Evolutionary conservation across 2,329 filamentous ascomycete genomes (phyloP).

Genomic region (Leptographium flavum): DNA sequence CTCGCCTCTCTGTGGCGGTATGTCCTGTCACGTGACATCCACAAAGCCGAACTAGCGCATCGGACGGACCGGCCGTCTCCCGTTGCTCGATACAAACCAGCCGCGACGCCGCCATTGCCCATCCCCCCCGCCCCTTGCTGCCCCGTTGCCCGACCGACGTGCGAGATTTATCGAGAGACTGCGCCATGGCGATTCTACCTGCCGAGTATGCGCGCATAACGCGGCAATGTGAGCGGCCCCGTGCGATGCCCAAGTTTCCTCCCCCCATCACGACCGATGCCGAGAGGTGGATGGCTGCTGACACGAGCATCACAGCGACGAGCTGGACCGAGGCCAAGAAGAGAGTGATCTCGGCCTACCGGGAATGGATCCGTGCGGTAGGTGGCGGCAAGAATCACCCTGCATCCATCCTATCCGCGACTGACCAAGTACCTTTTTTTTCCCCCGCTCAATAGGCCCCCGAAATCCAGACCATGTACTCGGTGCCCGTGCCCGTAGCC

Average conservation of each 20-base stretch:
- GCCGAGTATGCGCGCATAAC: slow-evolving; percentile 79
- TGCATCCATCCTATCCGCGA: not conserved
- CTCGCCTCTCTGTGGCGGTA: not conserved
- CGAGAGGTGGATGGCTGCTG: not conserved
- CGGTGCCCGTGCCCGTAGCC: slow-evolving; percentile 75
- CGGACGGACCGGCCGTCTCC: not conserved
- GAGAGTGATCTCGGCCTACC: slow-evolving; percentile 78
- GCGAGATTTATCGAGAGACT: not conserved
- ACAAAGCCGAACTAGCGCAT: not conserved
- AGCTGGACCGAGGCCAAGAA: slow-evolving; percentile 81
- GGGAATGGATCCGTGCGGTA: slow-evolving; percentile 94
- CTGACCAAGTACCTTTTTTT: not conserved
- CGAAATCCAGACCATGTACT: slow-evolving; percentile 96
- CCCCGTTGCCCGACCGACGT: not conserved
- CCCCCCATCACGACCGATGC: not conserved
- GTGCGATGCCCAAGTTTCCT: slow-evolving; percentile 8
- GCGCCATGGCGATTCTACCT: slow-evolving; percentile 69
- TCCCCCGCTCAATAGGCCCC: slow-evolving; percentile 49
- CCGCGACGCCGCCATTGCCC: not conserved
- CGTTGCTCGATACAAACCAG: not conserved
- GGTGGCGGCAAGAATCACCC: slow-evolving; percentile 29
- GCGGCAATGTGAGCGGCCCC: slow-evolving; percentile 57
- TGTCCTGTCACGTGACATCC: not conserved
- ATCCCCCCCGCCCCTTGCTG: not conserved
- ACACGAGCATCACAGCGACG: slow-evolving; percentile 42